Evolutionary conservation across 2,329 filamentous ascomycete species (phyloP), one percentile per base, ranked within the genome.

Genomic region (Blumeriella jaapii): DNA sequence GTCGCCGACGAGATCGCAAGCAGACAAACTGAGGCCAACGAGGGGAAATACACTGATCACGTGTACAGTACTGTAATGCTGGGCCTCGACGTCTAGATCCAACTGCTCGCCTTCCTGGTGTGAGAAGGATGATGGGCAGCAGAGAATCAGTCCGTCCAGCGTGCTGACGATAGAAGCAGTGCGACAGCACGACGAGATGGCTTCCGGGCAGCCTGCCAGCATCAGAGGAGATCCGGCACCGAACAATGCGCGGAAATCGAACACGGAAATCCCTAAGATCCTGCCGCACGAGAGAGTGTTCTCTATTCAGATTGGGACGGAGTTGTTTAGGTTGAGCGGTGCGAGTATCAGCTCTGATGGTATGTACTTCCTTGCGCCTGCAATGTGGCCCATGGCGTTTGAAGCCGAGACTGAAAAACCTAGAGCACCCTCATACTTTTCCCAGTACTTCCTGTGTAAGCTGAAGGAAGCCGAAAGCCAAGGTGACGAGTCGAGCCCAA

Each of bases 361-460:
- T 81, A 59, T 63, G 71, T 62, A 34, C 22, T n/a, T 8, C 7
- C 22, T 9, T n/a, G 22, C 12, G 35, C 41, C 34, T 17, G 23
- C 12, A n/a, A 22, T 8, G 23, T 4, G 18, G 13, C 2, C 8
- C n/a, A 26, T 9, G 9, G 14, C 14, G 9, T 24, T n/a, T 18
- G 12, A 23, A 27, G 13, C 24, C 23, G 38, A 19, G 7, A 38
- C 65, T 74, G 59, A 74, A 55, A 62, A 54, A 61, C 58, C 55
- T 63, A 65, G 61, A 93, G 89, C 86, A 53, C 89, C 89, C 39
- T 95, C 87, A 31, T 95, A 95, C 59, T 95, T 96, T 61, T 93
- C 89, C 13, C 80, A 85, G 49, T 95, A 91, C 63, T 96, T 96
- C 59, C 69, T 78, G 48, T 82, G 83, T 51, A 87, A 95, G 61